Evolutionary conservation across 139 green algal genomes (phyloP).

Genomic region (Pleodorina starrii): DNA sequence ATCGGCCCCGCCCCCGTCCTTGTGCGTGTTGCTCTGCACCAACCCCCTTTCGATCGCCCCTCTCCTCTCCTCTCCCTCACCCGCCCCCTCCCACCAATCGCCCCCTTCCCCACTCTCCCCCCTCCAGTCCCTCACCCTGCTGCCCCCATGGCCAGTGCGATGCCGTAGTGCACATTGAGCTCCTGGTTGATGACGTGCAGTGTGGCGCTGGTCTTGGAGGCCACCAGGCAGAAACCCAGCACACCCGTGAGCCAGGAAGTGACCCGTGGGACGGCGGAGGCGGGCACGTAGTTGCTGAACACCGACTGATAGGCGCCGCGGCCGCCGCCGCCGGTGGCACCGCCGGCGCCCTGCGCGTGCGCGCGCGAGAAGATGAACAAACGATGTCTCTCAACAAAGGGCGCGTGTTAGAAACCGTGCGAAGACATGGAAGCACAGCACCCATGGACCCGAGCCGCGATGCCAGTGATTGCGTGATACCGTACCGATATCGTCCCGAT

Average conservation of each 20-base stretch:
- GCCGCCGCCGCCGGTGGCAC: background rate
- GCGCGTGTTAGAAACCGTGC: too few relatives aligned
- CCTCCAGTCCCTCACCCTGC: background rate
- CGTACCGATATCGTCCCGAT: too few relatives aligned
- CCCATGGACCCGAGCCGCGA: too few relatives aligned
- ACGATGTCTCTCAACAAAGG: too few relatives aligned
- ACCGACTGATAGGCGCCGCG: conserved; percentile 2
- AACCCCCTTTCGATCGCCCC: background rate
- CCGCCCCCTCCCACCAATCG: background rate
- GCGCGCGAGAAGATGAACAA: too few relatives aligned
- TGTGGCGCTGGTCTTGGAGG: conserved; percentile 11
- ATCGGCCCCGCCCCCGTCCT: too few relatives aligned
- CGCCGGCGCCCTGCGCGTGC: background rate
- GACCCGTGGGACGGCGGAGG: background rate
- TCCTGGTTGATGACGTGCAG: conserved; percentile 29
- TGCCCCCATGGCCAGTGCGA: conserved; percentile 8
- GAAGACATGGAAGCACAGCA: too few relatives aligned
- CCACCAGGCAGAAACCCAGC: background rate
- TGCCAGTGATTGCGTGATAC: too few relatives aligned
- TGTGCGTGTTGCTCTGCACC: too few relatives aligned
- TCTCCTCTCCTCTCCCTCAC: background rate
- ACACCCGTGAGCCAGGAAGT: background rate
- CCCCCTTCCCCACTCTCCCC: too few relatives aligned
- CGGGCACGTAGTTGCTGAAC: conserved; percentile 9
- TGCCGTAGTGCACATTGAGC: conserved; percentile 39